These are phyloP conservation scores for Infundibulicybe gibba DNA, from an alignment of 768 basidiomycete species.

Conservation along the genomic window DNA sequence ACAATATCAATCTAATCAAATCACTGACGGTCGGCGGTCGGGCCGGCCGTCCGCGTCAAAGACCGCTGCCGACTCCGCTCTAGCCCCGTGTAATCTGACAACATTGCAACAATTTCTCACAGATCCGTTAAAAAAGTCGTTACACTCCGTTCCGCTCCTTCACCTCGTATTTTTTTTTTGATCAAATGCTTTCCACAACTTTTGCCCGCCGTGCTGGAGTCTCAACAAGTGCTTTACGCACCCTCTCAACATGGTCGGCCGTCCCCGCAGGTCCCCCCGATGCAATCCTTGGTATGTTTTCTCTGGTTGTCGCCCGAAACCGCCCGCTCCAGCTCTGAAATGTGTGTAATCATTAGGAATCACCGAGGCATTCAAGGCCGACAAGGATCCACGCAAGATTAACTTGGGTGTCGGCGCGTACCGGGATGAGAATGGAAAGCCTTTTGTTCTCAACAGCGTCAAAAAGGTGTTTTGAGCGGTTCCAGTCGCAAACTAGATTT, in stretches of 20 bases:
- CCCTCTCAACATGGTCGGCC: slow-evolving; percentile 73
- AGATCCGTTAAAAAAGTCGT: neutral
- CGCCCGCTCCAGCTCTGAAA: slow-evolving; percentile 8
- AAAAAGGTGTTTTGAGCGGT: slow-evolving; percentile 56
- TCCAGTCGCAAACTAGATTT: neutral
- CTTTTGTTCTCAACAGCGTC: slow-evolving; percentile 87
- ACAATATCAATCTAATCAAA: too few species aligned
- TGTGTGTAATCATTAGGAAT: slow-evolving; percentile 49
- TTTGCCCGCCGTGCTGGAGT: slow-evolving; percentile 46
- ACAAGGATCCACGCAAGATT: slow-evolving; percentile 89
- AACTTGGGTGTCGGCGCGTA: slow-evolving; percentile 98
- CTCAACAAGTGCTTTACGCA: slow-evolving; percentile 32
- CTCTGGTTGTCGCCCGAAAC: neutral
- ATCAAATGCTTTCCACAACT: slow-evolving; percentile 47
- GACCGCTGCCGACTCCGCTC: too few species aligned
- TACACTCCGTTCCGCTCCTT: slow-evolving; percentile 16
- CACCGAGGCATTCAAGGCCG: slow-evolving; percentile 95
- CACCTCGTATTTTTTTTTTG: slow-evolving; percentile 18
- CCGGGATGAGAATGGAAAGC: slow-evolving; percentile 92
- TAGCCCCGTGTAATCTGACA: too few species aligned
- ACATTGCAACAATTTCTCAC: neutral
- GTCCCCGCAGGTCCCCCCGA: slow-evolving; percentile 90
- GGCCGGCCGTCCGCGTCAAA: too few species aligned
- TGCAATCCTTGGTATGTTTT: slow-evolving; percentile 75
- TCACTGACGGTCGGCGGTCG: too few species aligned